Base-by-base conservation (phyloP, 257 asterid species). In the Fraxinus quadrangulata region DNA sequence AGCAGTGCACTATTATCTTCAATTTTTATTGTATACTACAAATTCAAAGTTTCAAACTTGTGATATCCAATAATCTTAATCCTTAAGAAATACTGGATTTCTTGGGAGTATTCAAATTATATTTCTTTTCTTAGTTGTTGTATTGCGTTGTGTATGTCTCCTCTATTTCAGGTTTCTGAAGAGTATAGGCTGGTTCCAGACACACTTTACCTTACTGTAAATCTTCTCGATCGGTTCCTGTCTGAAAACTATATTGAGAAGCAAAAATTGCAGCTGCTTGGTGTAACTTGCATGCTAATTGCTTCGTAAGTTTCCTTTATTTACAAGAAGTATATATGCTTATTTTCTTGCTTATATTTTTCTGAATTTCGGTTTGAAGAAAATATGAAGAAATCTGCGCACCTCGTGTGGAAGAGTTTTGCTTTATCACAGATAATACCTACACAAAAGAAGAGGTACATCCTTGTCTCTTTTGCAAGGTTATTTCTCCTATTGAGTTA, bases 201-300 rank as follows among this genome's bases (percentile, higher is more conserved):
- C 83, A 96, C 99, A 51, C 97, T 96, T 71, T 96, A 96, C 93
- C 90, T 96, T 86, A 89, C 99, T 78, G 97, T 93, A 79, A 90
- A 93, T 88, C 99, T 96, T 71, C 90, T 96, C 80, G 99, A 96
- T 81, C 87, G 98, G 68, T 96, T 84, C 83, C 89, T 96, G 66
- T 89, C 98, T 37, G 90, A 78, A 80, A 89, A 86, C 76, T 87
- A 85, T 81, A 86, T 93, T 70, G 97, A 94, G 87, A 96, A 90
- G 86, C 96, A 88, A 81, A 96, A 90, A 82, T 86, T 96, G 81
- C 99, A 96, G 81, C 91, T 96, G 76, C 92, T 96, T 79, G 99
- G 99, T 12, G 97, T 96, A 74, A 93, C 99, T 77, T 93, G 99
- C 98, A 88, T 96, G 98, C 92, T 96, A 75, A 92, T 93, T 87